phyloP scores from a whole-genome alignment of 306 rosid species.

The Castanea mollissima region DNA sequence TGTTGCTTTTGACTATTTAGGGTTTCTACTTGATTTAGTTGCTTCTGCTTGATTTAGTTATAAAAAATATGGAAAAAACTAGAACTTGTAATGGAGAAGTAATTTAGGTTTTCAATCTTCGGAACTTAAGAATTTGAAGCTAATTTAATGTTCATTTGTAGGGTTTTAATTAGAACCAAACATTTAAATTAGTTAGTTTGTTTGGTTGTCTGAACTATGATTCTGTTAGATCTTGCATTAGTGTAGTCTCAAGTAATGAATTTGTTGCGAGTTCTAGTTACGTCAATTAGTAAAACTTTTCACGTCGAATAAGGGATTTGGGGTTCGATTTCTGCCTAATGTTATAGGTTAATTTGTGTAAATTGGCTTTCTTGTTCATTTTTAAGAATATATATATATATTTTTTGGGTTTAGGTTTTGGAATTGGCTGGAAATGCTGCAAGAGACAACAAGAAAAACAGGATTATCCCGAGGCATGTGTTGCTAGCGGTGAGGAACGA shows the following conservation, averaged over 20 bases:
- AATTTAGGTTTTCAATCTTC: neutral
- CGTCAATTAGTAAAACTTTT: no score
- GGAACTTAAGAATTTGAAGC: neutral
- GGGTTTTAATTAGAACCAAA: neutral
- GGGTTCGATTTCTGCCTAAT: rapidly evolving
- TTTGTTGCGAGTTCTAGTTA: rapidly evolving
- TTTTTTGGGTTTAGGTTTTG: conserved; percentile 32
- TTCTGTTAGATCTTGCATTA: neutral
- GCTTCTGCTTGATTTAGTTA: neutral
- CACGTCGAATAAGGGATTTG: no score
- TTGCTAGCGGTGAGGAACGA: conserved; percentile 51
- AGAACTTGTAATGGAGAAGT: neutral
- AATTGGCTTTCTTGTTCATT: no score
- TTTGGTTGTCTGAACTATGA: neutral
- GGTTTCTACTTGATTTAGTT: neutral
- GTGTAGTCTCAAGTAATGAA: neutral
- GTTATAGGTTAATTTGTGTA: no score
- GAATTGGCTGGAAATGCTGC: conserved; percentile 62
- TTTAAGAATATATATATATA: no score
- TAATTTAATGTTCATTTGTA: neutral
- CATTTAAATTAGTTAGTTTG: neutral
- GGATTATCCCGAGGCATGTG: conserved; percentile 47
- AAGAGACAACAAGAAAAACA: conserved; percentile 46
- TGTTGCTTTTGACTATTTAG: neutral
- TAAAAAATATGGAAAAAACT: neutral